These are phyloP conservation scores for Aaosphaeria pasadenensis DNA, from an alignment of 2,329 filamentous ascomycete genomes.

Conservation along the genomic window DNA sequence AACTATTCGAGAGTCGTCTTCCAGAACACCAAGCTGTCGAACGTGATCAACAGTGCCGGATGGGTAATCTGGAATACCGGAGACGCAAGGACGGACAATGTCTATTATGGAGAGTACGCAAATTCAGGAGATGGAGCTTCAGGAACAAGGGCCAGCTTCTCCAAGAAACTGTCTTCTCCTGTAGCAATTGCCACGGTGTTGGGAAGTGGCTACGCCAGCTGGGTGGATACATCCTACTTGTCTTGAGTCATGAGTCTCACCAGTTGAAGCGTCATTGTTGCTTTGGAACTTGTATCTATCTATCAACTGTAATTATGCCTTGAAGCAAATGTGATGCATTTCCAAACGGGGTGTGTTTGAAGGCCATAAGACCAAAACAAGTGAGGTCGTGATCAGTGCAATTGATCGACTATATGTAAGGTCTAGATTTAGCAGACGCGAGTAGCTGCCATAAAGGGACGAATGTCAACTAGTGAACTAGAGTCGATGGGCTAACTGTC, in stretches of 20 bases:
- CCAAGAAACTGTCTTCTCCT: constrained; percentile 38
- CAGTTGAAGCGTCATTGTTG: too few relatives aligned
- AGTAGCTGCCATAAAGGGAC: too few relatives aligned
- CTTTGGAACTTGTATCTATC: too few relatives aligned
- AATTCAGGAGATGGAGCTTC: constrained; percentile 58
- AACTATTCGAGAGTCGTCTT: constrained; percentile 52
- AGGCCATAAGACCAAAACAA: too few relatives aligned
- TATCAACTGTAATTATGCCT: too few relatives aligned
- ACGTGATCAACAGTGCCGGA: constrained; percentile 58
- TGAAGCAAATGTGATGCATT: too few relatives aligned
- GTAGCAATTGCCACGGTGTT: constrained; percentile 46
- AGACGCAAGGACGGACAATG: constrained; percentile 49
- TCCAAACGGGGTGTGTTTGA: too few relatives aligned
- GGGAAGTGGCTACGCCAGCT: constrained; percentile 34
- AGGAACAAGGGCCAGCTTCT: constrained; percentile 53
- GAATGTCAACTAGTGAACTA: too few relatives aligned
- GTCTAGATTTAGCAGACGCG: too few relatives aligned
- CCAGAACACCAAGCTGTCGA: constrained; percentile 50
- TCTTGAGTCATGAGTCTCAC: constrained; percentile 1
- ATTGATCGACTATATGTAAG: too few relatives aligned
- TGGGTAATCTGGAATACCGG: constrained; percentile 56
- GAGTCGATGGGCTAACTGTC: too few relatives aligned
- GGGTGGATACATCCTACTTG: constrained; percentile 31
- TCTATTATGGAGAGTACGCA: constrained; percentile 57
- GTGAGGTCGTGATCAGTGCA: too few relatives aligned